Evolutionary conservation across 2,329 filamentous ascomycete species (phyloP).

Genomic region (Apiospora aurea): DNA sequence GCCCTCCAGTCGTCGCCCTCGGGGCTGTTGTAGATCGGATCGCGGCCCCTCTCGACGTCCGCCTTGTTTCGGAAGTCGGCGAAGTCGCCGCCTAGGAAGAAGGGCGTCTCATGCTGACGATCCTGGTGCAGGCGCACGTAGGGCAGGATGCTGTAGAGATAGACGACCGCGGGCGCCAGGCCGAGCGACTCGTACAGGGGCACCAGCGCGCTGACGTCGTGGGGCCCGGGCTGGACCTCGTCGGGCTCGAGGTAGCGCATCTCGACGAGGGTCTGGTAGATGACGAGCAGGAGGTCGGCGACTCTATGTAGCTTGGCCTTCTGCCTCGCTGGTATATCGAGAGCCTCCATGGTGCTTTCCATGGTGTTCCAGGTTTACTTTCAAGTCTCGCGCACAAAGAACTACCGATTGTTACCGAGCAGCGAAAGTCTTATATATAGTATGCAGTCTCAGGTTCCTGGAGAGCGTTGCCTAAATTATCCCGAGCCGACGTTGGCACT

Average conservation of each 20-base stretch:
- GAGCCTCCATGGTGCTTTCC: not conserved
- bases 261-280: not conserved
- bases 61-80: not conserved
- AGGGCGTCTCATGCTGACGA: not conserved
- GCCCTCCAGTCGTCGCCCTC: not conserved
- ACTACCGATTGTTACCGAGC: not conserved
- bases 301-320: not conserved
- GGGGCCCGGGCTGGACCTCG: not conserved
- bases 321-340: not conserved
- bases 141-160: not conserved
- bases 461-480: not conserved
- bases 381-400: not conserved
- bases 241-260: not conserved
- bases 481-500: not conserved
- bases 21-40: not conserved
- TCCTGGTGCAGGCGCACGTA: not conserved
- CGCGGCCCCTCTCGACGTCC: not conserved
- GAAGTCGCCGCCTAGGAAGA: not conserved
- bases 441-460: not conserved
- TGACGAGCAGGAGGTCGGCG: not conserved
- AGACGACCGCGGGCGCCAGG: not conserved
- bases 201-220: conserved; percentile 3
- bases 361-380: not conserved
- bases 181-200: not conserved
- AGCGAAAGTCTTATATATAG: not conserved